Conservation (phyloP, 257 asterid species). For the Eucommia ulmoides region DNA sequence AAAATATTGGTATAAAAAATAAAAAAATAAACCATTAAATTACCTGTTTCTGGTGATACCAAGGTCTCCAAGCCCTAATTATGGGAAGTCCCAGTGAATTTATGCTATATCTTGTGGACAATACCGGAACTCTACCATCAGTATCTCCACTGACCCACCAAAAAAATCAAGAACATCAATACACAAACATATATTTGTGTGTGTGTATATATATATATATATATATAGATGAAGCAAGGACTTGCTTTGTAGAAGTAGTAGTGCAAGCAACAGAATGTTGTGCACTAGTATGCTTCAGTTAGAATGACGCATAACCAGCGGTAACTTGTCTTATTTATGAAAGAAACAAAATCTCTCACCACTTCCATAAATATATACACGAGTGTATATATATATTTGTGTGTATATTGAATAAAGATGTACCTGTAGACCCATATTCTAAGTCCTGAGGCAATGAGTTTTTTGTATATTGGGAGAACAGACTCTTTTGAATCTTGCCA, state of each 20-base stretch:
- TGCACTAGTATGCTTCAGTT: no score
- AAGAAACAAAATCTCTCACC: no score
- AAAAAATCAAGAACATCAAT: neutral
- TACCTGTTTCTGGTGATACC: constrained; percentile 92
- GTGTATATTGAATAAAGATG: neutral
- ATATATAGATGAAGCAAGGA: no score
- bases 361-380: neutral
- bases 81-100: constrained; percentile 56
- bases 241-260: no score
- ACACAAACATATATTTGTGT: neutral
- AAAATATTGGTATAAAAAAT: no score
- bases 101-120: constrained; percentile 79
- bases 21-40: no score
- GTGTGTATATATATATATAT: neutral
- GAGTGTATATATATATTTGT: neutral
- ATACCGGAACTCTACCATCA: constrained; percentile 79
- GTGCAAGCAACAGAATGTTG: no score
- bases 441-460: constrained; percentile 63
- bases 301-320: no score
- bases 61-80: constrained; percentile 70
- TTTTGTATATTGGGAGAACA: constrained; percentile 70
- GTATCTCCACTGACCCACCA: constrained; percentile 61
- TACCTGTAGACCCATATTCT: constrained; percentile 90
- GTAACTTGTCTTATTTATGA: no score
- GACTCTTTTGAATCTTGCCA: constrained; percentile 55